These are phyloP conservation scores for Metschnikowia peoriensis DNA, from an alignment of 805 yeast species.

Conservation along the genomic window DNA sequence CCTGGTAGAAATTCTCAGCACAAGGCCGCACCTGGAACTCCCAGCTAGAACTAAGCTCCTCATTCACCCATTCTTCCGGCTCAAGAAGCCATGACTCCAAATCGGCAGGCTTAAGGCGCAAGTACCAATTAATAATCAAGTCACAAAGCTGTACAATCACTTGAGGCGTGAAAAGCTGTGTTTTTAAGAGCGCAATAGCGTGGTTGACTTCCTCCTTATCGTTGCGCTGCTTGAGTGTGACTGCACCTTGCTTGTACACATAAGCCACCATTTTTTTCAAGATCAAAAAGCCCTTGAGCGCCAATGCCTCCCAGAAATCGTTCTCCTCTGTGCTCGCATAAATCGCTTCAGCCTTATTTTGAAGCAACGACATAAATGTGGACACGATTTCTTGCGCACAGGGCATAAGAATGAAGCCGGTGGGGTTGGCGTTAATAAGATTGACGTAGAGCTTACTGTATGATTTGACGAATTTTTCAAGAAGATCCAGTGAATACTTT, in stretches of 20 bases:
- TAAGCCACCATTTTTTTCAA: constrained; percentile 64
- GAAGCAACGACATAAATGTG: constrained; percentile 57
- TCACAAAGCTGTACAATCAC: constrained; percentile 60
- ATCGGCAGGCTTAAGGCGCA: constrained; percentile 71
- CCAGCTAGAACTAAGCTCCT: constrained; percentile 72
- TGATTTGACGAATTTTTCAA: constrained; percentile 73
- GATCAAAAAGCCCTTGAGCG: constrained; percentile 62
- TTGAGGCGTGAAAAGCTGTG: constrained; percentile 56
- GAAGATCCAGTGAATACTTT: constrained; percentile 41
- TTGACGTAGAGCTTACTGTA: constrained; percentile 71
- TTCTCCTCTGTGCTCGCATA: constrained; percentile 57
- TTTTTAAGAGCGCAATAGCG: constrained; percentile 53
- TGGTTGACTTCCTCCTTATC: constrained; percentile 62
- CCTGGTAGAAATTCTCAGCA: constrained; percentile 81
- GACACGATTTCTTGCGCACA: constrained; percentile 59
- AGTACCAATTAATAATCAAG: constrained; percentile 67
- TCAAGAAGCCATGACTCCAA: constrained; percentile 78
- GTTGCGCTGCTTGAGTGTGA: constrained; percentile 58
- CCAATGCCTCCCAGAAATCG: constrained; percentile 72
- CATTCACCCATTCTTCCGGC: constrained; percentile 92
- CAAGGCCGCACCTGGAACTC: constrained; percentile 85
- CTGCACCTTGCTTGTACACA: constrained; percentile 64
- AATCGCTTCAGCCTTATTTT: constrained; percentile 62
- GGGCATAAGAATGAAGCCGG: constrained; percentile 69
- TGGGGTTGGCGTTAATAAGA: constrained; percentile 58